Evolutionary conservation across 176 grass and related monocot species (phyloP).

Genomic region (Urochloa ruziziensis): DNA sequence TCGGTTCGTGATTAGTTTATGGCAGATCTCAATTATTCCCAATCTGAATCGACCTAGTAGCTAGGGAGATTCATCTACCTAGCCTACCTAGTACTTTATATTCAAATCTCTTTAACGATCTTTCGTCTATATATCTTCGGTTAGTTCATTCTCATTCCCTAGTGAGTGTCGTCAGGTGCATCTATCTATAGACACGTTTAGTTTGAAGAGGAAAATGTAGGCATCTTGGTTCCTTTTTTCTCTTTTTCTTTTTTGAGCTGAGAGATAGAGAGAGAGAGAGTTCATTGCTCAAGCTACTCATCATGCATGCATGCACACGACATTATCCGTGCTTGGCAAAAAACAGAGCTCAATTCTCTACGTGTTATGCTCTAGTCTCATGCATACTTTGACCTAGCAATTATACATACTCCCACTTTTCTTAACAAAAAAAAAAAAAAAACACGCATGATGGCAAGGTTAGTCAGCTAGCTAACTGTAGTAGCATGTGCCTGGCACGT

Average conservation of each 20-base stretch:
- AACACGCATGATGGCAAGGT: neutral
- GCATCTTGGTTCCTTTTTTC: neutral
- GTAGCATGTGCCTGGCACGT: conserved; percentile 26
- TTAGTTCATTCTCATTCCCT: too few relatives aligned
- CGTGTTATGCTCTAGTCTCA: too few relatives aligned
- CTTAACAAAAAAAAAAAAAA: neutral
- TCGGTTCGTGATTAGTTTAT: neutral
- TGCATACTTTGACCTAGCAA: too few relatives aligned
- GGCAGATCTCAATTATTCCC: neutral
- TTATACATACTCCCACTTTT: too few relatives aligned
- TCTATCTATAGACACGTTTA: neutral
- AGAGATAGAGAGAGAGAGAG: too few relatives aligned
- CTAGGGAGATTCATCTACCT: neutral
- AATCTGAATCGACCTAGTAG: neutral
- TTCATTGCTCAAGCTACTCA: too few relatives aligned
- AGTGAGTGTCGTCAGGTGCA: too few relatives aligned
- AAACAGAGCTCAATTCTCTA: too few relatives aligned
- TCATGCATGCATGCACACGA: too few relatives aligned
- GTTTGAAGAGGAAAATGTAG: neutral
- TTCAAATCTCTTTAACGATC: neutral
- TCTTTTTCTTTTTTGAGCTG: neutral
- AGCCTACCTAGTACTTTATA: neutral
- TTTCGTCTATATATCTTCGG: neutral
- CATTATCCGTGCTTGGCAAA: too few relatives aligned
- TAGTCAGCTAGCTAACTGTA: neutral